Conservation (phyloP, 2,329 filamentous ascomycete species). For the Bipolaris gigantea region DNA sequence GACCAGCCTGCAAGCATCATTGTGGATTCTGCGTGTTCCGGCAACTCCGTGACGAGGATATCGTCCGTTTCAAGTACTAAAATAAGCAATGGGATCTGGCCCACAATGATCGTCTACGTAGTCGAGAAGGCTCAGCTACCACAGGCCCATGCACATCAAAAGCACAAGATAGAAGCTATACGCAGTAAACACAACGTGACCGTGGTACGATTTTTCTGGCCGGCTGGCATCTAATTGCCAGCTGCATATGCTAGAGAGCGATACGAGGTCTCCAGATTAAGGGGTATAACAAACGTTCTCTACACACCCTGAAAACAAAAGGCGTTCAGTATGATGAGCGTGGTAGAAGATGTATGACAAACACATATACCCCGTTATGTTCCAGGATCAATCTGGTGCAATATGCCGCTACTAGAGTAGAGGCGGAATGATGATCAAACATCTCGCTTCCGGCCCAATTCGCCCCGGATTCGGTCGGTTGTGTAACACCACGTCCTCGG, state of each 20-base stretch:
- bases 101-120: not conserved
- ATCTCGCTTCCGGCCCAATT: too few relatives aligned
- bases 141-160: not conserved
- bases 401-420: too few relatives aligned
- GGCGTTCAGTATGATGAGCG: not conserved
- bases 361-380: not conserved
- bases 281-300: not conserved
- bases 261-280: not conserved
- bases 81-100: not conserved
- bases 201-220: not conserved
- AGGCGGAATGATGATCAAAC: not conserved
- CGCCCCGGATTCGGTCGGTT: too few relatives aligned
- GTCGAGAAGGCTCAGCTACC: not conserved
- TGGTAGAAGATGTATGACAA: not conserved
- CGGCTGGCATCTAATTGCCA: not conserved
- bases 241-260: not conserved
- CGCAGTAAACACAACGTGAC: not conserved
- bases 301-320: not conserved
- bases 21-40: not conserved
- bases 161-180: too few relatives aligned
- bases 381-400: too few relatives aligned
- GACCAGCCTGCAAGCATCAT: not conserved
- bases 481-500: too few relatives aligned
- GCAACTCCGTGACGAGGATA: not conserved
- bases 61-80: not conserved